Percentiles rank a stretch among this genome's conserved stretches.
Evolutionary conservation across 495 filamentous ascomycete species (phyloP).

Genomic region (Tuber calosporum): DNA sequence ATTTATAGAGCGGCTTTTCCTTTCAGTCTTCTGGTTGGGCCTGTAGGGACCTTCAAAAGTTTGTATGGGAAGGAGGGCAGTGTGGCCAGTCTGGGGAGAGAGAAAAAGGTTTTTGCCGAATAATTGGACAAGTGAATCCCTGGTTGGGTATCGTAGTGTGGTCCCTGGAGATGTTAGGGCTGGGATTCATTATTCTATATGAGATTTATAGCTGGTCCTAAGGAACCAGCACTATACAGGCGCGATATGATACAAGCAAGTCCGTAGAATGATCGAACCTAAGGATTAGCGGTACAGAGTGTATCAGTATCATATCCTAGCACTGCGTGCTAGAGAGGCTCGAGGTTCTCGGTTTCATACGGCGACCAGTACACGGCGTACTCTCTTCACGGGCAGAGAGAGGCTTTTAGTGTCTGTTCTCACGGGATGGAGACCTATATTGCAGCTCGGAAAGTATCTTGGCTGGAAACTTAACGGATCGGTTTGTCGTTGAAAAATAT

Average conservation of each 20-base stretch:
- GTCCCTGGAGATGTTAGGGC: too few species aligned
- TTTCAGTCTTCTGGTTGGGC: too few species aligned
- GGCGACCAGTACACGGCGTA: background rate
- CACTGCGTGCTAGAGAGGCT: background rate
- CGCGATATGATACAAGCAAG: background rate
- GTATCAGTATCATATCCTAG: background rate
- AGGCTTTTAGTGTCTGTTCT: background rate
- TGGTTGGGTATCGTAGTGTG: too few species aligned
- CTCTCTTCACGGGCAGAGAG: background rate
- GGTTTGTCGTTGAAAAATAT: background rate
- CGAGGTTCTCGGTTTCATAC: background rate
- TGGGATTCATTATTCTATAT: too few species aligned
- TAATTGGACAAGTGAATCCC: too few species aligned
- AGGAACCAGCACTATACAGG: background rate
- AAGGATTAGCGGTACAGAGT: background rate
- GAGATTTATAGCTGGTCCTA: too few species aligned
- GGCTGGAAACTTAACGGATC: background rate
- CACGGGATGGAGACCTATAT: background rate
- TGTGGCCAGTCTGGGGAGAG: too few species aligned
- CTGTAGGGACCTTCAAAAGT: too few species aligned
- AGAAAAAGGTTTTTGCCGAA: too few species aligned
- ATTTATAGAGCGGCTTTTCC: too few species aligned
- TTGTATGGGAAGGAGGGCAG: too few species aligned
- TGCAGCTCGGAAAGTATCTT: background rate
- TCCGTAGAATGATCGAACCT: background rate